Percentiles rank a stretch among this genome's conserved stretches.
phyloP scores from a whole-genome alignment of 225 moss, liverwort and hornwort species.

The Antitrichia curtipendula region DNA sequence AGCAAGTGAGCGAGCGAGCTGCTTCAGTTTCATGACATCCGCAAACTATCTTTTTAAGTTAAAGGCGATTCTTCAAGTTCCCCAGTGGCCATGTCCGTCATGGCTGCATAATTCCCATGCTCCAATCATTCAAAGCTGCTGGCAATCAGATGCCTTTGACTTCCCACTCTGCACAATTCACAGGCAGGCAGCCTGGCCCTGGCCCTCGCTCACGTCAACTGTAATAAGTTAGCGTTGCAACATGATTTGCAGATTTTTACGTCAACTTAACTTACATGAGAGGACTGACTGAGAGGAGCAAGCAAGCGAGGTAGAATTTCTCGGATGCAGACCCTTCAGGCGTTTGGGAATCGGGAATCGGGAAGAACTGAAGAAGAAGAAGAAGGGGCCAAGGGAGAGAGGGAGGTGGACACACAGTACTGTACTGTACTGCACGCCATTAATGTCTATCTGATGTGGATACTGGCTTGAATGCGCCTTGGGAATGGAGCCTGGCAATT shows the following conservation, averaged over 20 bases:
- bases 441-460: not conserved
- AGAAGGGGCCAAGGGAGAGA: too few species aligned
- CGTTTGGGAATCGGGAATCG: not conserved
- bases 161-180: not conserved
- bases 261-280: not conserved
- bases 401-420: not conserved
- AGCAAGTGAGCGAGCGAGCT: too few species aligned
- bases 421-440: not conserved
- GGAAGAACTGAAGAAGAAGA: too few species aligned
- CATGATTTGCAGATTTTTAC: not conserved
- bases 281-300: too few species aligned
- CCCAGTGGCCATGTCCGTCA: not conserved
- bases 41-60: not conserved
- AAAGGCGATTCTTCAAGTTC: not conserved
- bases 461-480: not conserved
- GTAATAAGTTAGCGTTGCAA: not conserved
- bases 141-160: slow-evolving; percentile 25
- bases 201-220: not conserved
- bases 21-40: not conserved
- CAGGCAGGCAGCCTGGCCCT: not conserved
- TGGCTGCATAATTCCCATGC: slow-evolving; percentile 2
- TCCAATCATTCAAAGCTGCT: slow-evolving; percentile 31
- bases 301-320: not conserved
- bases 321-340: accelerated
- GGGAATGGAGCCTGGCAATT: not conserved